Base-by-base conservation (phyloP, 116 monocot species). In the Zostera marina region DNA sequence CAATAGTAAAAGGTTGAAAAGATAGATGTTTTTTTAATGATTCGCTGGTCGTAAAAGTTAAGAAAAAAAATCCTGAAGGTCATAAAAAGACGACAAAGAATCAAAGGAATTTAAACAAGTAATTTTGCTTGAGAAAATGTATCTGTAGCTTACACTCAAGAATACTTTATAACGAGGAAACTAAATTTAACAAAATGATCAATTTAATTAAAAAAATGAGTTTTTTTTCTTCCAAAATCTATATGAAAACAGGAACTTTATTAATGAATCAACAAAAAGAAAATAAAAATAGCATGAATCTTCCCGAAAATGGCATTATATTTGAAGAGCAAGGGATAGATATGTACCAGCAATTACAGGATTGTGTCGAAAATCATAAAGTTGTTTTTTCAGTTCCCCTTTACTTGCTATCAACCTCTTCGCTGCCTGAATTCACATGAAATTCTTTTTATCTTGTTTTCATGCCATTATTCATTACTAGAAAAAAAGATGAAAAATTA, bases 391-490 rank as follows among this genome's bases (percentile, higher is more conserved):
- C 42, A 96, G 76, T 54, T 85, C 60, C 54, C 89, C 96, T 62
- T 73, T 53, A 60, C 78, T 89, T 45, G 40, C 61, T 67, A 84
- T 59, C 38, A 96, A 80, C 74, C 96, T 88, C 74, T 89, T 58
- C 61, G 96, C 96, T 59, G 96, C 96, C 96, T 96, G 68, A 66
- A n/a, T n/a, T n/a, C 8, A 69, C 24, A 14, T 51, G n/a, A 75
- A 19, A 51, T 23, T 51, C 8, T 32, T 32, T 32, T 32, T 0
- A 32, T 32, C 32, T 32, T 32, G 32, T 32, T 32, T 32, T 32
- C 32, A 5, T 32, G 32, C 5, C 32, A 1, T 32, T 32, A 32
- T 32, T 32, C 32, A 32, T 32, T 32, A 32, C 32, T 32, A 32
- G 32, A 32, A 3, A 3, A 32, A 5, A 32, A 32, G 32, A 32